Base-by-base conservation (phyloP, 1,139 yeast genomes). In the Yarrowia galli region DNA sequence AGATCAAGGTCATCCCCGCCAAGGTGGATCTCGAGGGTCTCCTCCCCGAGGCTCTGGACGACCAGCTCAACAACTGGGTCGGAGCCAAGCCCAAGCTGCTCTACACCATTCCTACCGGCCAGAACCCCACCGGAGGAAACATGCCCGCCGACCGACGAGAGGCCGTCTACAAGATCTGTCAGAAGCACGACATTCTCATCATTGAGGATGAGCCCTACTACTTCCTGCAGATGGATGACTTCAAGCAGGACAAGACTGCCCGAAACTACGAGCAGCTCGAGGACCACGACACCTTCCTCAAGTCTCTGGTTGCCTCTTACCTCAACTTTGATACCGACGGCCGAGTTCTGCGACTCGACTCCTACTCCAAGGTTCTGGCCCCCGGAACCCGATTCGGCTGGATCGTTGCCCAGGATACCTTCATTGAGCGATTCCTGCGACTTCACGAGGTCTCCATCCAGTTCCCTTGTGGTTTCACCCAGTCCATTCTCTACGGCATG, bases 181-280 rank as follows among this genome's bases (percentile, higher is more conserved):
- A 86, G 74, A 87, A 90, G 79, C 88, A 91, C 77, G 97, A 92
- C 79, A 82, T 92, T 74, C 75, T 92, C 67, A 87, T 92, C 72
- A 80, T 92, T 67, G 98, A 92, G 80, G 98, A 92, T 78, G 98
- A 92, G 79, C 98, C 98, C 49, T 92, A 92, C 85, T 92, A 90
- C 83, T 92, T 91, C 82, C 82, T 92, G 76, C 98, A 92, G 80
- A 91, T 91, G 97, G 91, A 88, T 69, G 74, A 83, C 60, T 89
- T 88, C 79, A 84, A 77, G 73, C 38, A 69, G 28, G 70, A 76
- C 69, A 18, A 23, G 32, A 69, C 65, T 20, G 67, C 71, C 67
- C 71, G 75, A 77, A 80, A 82, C 70, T 77, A 79, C 67, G 76
- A 71, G 45, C 56, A 67, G 43, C 43, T 66, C n/a, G 69, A 72